These are phyloP conservation scores for Aaosphaeria pasadenensis DNA, from an alignment of 2,329 filamentous ascomycete genomes.

Conservation along the genomic window DNA sequence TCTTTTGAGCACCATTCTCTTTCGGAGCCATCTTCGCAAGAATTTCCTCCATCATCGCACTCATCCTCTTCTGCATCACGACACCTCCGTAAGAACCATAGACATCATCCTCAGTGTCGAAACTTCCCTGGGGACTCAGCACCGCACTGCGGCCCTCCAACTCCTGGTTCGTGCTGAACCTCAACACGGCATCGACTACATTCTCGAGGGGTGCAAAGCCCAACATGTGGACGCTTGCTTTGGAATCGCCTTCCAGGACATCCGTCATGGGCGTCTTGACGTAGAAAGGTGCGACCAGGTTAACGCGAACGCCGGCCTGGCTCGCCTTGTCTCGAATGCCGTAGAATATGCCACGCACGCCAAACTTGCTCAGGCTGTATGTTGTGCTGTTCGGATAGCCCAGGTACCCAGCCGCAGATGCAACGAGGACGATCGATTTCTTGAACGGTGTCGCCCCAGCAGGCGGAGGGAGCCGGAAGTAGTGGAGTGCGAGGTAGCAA, in stretches of 20 bases:
- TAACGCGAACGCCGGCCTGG: slow-evolving; percentile 13
- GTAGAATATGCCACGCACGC: slow-evolving; percentile 23
- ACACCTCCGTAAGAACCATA: slow-evolving; percentile 12
- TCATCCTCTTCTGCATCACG: slow-evolving; percentile 9
- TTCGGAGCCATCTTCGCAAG: too few relatives aligned
- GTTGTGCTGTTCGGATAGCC: slow-evolving; percentile 18
- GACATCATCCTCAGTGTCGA: slow-evolving; percentile 19
- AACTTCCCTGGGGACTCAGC: slow-evolving; percentile 13
- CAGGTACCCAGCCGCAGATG: slow-evolving; percentile 20
- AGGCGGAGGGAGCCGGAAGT: slow-evolving; percentile 18
- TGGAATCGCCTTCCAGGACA: neutral
- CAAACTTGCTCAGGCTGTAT: slow-evolving; percentile 27
- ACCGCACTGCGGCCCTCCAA: slow-evolving; percentile 14
- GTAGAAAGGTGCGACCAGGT: slow-evolving; percentile 27
- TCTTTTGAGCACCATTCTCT: too few relatives aligned
- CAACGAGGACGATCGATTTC: slow-evolving; percentile 18
- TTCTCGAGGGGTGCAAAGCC: slow-evolving; percentile 18
- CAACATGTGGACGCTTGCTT: neutral
- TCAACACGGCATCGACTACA: slow-evolving; percentile 16
- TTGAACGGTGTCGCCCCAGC: slow-evolving; percentile 8
- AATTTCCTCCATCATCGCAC: slow-evolving; percentile 1
- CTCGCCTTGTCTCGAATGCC: slow-evolving; percentile 16
- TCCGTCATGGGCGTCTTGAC: slow-evolving; percentile 15
- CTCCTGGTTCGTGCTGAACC: slow-evolving; percentile 11
- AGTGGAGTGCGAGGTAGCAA: slow-evolving; percentile 22